Evolutionary conservation across 176 grass and related monocot species (phyloP).

Genomic region (Oryza coarctata): DNA sequence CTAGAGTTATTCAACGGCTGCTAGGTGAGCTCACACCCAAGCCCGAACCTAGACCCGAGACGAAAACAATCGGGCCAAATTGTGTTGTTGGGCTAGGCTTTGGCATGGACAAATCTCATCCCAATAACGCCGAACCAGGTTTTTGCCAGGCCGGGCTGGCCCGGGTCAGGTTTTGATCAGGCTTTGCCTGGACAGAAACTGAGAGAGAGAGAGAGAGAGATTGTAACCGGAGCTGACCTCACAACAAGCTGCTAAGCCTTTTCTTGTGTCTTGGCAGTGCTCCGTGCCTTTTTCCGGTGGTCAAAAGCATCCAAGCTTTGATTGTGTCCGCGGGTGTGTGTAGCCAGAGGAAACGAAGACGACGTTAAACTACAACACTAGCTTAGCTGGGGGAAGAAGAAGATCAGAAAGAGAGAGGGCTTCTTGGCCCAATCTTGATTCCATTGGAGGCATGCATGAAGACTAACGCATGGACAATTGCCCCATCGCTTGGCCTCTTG

Average conservation of each 20-base stretch:
- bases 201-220: not conserved
- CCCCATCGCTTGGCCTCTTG: conserved; percentile 23
- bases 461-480: conserved; percentile 27
- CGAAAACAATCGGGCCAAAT: not conserved
- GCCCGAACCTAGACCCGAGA: not conserved
- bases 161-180: no score
- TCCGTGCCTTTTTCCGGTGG: not conserved
- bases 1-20: not conserved
- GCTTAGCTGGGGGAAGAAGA: no score
- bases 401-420: not conserved
- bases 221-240: conserved; percentile 16
- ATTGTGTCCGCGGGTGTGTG: not conserved
- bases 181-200: no score
- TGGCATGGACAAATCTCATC: not conserved
- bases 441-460: not conserved
- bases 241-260: not conserved
- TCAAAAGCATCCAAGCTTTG: conserved; percentile 22
- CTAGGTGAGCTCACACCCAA: not conserved
- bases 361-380: not conserved
- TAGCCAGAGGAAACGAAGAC: not conserved
- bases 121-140: not conserved
- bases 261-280: conserved; percentile 10
- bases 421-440: not conserved
- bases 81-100: not conserved
- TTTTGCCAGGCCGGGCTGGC: not conserved